Conservation (phyloP, 352 stramenopile species). For the Pythium volutum region DNA sequence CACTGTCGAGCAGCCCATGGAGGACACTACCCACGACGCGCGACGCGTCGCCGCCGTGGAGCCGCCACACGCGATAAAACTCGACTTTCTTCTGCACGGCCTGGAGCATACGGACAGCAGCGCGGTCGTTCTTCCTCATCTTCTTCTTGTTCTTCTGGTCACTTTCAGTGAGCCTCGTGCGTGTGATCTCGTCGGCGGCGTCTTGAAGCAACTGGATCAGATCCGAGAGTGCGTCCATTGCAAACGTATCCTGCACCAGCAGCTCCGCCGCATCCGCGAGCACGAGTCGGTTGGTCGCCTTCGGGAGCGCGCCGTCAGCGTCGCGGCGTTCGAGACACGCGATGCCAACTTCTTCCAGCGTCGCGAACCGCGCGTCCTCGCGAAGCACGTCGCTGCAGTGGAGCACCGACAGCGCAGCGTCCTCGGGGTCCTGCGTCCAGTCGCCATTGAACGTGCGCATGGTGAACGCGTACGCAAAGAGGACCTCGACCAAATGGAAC, state of each 20-base stretch:
- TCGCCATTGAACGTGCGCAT: constrained; percentile 79
- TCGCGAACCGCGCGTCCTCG: constrained; percentile 43
- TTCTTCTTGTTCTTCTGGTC: constrained; percentile 12
- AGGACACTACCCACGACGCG: not conserved
- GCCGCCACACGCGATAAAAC: constrained; percentile 60
- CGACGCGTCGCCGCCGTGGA: constrained; percentile 19
- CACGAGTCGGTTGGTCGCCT: constrained; percentile 30
- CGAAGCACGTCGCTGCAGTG: constrained; percentile 48
- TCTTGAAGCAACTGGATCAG: constrained; percentile 35
- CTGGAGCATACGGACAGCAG: constrained; percentile 28
- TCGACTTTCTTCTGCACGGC: constrained; percentile 46
- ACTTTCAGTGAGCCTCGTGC: constrained; percentile 17
- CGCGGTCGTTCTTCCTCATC: constrained; percentile 20
- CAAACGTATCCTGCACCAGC: constrained; percentile 40
- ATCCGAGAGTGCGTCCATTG: constrained; percentile 66
- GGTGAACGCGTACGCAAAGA: constrained; percentile 69
- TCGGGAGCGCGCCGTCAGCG: constrained; percentile 3
- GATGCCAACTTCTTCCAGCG: constrained; percentile 44
- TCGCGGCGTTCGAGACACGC: constrained; percentile 19
- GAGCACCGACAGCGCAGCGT: constrained; percentile 46
- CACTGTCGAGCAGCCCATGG: not conserved
- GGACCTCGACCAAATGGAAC: constrained; percentile 63
- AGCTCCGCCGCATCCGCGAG: constrained; percentile 46
- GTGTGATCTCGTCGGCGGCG: constrained; percentile 22
- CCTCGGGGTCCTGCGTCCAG: constrained; percentile 51